Percentiles rank a stretch among this genome's conserved stretches.
Conservation (phyloP, 345 rosid species). For the Pistacia integerrima region DNA sequence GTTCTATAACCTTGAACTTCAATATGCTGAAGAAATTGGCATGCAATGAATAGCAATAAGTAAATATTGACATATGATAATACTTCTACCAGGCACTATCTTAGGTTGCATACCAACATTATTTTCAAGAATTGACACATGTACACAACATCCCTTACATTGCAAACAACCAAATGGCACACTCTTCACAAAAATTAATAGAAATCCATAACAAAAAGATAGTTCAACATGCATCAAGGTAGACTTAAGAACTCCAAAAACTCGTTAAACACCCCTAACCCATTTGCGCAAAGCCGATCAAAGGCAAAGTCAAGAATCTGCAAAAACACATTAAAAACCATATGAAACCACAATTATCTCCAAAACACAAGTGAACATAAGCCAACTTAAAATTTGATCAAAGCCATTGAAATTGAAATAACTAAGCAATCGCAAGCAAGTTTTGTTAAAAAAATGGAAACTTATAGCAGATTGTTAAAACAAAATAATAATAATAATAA, state of each 20-base stretch:
- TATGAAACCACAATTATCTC: neutral
- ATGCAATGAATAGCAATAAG: neutral
- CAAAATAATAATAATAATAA: too few species aligned
- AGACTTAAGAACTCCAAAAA: neutral
- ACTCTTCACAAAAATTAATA: neutral
- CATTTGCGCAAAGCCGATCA: constrained; percentile 87
- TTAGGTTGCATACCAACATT: constrained; percentile 38
- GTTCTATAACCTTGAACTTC: neutral
- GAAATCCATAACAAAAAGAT: neutral
- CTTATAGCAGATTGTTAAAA: too few species aligned
- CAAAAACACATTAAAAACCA: constrained; percentile 12
- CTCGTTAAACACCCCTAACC: constrained; percentile 51
- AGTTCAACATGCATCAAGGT: neutral
- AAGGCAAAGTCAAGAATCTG: constrained; percentile 92
- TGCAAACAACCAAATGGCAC: too few species aligned
- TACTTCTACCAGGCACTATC: neutral
- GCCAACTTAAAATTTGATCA: neutral
- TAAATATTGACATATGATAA: neutral
- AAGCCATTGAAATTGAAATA: neutral
- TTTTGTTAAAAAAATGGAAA: too few species aligned
- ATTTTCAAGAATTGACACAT: constrained; percentile 46
- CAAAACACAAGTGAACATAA: neutral
- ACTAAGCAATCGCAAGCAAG: neutral
- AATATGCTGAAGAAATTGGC: neutral
- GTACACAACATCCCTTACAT: constrained; percentile 30